These are phyloP conservation scores for Hydnum rufescens DNA, from an alignment of 768 basidiomycete species.

Conservation along the genomic window DNA sequence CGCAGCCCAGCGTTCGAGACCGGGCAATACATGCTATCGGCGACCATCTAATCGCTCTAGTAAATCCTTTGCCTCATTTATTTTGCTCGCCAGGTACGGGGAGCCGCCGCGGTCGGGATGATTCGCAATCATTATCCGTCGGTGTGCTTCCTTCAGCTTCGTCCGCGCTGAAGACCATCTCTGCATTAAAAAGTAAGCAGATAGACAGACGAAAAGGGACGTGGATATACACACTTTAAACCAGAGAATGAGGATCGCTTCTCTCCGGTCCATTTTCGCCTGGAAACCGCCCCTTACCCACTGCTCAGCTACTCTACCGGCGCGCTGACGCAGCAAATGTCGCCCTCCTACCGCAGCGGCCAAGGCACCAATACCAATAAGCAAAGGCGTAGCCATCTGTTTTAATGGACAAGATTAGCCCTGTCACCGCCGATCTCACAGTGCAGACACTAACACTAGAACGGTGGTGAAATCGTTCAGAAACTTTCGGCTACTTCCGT, in stretches of 20 bases:
- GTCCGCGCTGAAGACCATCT: constrained; percentile 55
- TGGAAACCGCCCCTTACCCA: constrained; percentile 92
- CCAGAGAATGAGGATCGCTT: constrained; percentile 85
- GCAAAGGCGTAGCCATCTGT: constrained; percentile 56
- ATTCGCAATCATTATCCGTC: constrained; percentile 93
- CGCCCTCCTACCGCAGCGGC: constrained; percentile 59
- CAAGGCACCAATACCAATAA: constrained; percentile 59
- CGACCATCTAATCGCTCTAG: constrained; percentile 50
- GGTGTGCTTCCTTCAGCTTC: constrained; percentile 84
- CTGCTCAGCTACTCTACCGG: constrained; percentile 47
- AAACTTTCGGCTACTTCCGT: no score
- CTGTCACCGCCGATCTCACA: not conserved
- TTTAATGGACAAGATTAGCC: not conserved
- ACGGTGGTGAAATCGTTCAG: no score
- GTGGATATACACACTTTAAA: constrained; percentile 38
- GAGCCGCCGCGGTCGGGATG: constrained; percentile 97
- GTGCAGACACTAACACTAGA: no score
- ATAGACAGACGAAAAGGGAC: not conserved
- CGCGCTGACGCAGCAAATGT: constrained; percentile 42
- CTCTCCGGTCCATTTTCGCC: constrained; percentile 87
- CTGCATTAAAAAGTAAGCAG: constrained; percentile 23
- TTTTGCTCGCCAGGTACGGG: constrained; percentile 96
- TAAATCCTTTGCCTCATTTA: constrained; percentile 93
- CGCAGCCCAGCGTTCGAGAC: no score
- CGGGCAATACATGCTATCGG: no score